phyloP scores from a whole-genome alignment of 106 monocot genomes.

The Dactylorhiza incarnata region DNA sequence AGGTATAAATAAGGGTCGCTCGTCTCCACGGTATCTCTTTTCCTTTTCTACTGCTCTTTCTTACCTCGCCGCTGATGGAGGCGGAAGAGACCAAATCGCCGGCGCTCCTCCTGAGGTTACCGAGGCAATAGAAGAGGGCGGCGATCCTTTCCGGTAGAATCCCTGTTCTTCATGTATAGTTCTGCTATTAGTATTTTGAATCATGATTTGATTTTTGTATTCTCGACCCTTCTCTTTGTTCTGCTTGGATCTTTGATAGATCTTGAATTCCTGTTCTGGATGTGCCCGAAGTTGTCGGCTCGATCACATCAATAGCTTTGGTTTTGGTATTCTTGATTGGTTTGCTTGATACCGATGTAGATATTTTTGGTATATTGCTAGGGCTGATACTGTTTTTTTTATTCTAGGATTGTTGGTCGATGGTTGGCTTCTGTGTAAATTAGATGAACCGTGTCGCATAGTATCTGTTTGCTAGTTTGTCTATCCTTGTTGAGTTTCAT shows the following conservation, averaged over 20 bases:
- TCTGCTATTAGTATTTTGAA: neutral
- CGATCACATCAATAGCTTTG: neutral
- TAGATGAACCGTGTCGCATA: neutral
- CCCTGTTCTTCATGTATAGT: neutral
- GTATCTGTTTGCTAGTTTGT: neutral
- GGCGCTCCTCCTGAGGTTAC: neutral
- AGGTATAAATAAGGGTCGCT: neutral
- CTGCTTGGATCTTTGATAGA: too few species aligned
- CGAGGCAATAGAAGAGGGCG: neutral
- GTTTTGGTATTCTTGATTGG: neutral
- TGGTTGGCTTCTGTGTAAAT: neutral
- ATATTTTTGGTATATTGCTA: conserved; percentile 3
- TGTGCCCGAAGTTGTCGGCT: too few species aligned
- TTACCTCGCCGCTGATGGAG: neutral
- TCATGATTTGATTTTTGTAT: neutral
- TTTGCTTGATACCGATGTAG: neutral
- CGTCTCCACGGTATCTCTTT: neutral
- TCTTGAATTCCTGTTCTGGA: too few species aligned
- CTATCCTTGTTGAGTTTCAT: neutral
- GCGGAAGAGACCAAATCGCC: neutral
- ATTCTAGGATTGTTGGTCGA: neutral
- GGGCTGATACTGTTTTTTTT: neutral
- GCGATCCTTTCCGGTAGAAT: neutral
- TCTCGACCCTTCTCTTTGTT: neutral
- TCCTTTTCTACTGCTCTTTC: neutral